Evolutionary conservation across 257 asterid species (phyloP), one percentile per base, ranked within the genome.

Genomic region (Striga asiatica): DNA sequence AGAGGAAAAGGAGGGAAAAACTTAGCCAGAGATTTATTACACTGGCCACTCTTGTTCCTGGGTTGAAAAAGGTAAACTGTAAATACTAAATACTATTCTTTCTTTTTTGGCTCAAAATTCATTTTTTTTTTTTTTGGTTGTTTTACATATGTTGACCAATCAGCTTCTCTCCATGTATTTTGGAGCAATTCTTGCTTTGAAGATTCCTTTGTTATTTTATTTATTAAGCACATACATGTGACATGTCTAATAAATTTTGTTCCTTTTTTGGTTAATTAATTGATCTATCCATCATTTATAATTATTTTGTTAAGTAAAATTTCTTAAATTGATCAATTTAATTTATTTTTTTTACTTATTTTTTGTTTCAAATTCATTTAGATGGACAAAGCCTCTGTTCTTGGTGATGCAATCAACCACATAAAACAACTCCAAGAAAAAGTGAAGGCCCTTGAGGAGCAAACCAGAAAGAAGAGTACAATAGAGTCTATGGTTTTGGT

Each of bases 321-420:
- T 37, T 0, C 12, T 37, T 41, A 13, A 13, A 13, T 4, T 13
- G 0, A 13, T 41, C 3, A 13, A 13, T 12, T 22, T 34, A 4
- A 2, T 48, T 35, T 14, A 25, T 46, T 18, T 16, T 27, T 21
- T 4, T 9, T 12, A 42, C 9, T 12, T 38, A 38, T 1, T 38
- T 12, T 12, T 10, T 12, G 6, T 8, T 38, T 12, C 4, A 37
- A 37, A 39, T 3, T 41, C 17, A 41, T 16, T 41, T 14, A 81
- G 92, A 81, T 81, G 89, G 96, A 87, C 63, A 87, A 83, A 76
- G 94, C 92, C 17, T 77, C 94, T 6, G 78, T 83, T 66, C 96
- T 87, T 60, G 96, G 88, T 60, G 94, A 81, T 57, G 85, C 96
- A 0, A 83, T 87, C 2, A 75, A 83, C 78, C 72, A 83, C 86